A percentile compares a stretch with the other conserved stretches of the same genome.
Conservation (phyloP, 2,329 filamentous ascomycete genomes). For the Acrocalymma vagum region DNA sequence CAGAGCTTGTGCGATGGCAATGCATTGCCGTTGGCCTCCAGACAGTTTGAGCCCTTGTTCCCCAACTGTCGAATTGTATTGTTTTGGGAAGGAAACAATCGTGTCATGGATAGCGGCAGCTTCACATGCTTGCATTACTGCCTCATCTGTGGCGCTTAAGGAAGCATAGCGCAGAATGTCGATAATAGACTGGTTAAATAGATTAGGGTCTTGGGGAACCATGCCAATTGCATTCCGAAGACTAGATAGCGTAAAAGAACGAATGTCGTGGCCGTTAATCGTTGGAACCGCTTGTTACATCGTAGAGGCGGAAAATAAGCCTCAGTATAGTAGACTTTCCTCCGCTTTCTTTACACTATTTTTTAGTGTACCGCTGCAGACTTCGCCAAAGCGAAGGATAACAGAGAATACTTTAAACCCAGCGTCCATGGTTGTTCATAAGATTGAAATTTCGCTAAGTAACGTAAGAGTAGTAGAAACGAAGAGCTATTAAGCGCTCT, state of each 20-base stretch:
- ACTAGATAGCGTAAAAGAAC: slow-evolving; percentile 62
- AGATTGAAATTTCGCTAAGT: too few species aligned
- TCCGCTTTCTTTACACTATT: too few species aligned
- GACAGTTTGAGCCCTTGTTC: slow-evolving; percentile 56
- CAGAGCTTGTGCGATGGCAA: slow-evolving; percentile 75
- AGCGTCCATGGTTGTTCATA: slow-evolving; percentile 14
- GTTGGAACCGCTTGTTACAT: slow-evolving; percentile 59
- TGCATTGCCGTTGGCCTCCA: slow-evolving; percentile 69
- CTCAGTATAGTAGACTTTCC: slow-evolving; percentile 67
- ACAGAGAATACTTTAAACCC: slow-evolving; percentile 13
- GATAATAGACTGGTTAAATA: slow-evolving; percentile 70
- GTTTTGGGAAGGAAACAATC: slow-evolving; percentile 62
- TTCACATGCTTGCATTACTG: too few species aligned
- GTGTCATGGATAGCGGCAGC: slow-evolving; percentile 69
- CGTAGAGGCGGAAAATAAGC: slow-evolving; percentile 66
- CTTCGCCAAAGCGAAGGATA: slow-evolving; percentile 13
- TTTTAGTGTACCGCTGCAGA: slow-evolving; percentile 10
- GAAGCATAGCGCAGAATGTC: too few species aligned
- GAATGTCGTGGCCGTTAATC: slow-evolving; percentile 66
- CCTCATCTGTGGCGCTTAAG: too few species aligned
- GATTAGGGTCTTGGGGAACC: slow-evolving; percentile 67
- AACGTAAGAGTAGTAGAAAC: too few species aligned
- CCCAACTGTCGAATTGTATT: slow-evolving; percentile 36
- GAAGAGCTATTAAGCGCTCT: too few species aligned
- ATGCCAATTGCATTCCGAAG: slow-evolving; percentile 66